Percentiles rank a stretch among this genome's conserved stretches.
These are phyloP conservation scores for Epichloe brachyelytri DNA, from an alignment of 2,329 filamentous ascomycete genomes.

Conservation along the genomic window DNA sequence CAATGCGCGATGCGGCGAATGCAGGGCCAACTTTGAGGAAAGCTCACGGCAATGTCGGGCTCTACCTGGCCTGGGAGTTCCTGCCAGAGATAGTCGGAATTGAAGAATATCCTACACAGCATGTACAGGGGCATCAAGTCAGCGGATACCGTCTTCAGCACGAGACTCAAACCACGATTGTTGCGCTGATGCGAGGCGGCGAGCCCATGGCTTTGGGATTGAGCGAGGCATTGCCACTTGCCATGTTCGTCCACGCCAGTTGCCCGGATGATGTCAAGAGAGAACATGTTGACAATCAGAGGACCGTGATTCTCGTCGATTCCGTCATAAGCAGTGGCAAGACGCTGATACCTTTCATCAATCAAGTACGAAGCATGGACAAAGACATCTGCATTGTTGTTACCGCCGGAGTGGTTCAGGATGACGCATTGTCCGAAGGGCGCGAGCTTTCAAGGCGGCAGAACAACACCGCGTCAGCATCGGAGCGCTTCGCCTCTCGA, in stretches of 20 bases:
- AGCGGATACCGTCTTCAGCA: slow-evolving; percentile 31
- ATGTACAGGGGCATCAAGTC: slow-evolving; percentile 36
- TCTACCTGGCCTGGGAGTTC: slow-evolving; percentile 39
- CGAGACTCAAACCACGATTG: slow-evolving; percentile 38
- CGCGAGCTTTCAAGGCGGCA: slow-evolving; percentile 10
- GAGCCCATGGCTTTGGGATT: slow-evolving; percentile 49
- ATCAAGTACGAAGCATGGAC: slow-evolving; percentile 29
- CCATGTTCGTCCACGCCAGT: slow-evolving; percentile 36
- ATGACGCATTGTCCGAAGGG: slow-evolving; percentile 11
- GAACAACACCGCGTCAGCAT: slow-evolving; percentile 20
- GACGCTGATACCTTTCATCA: slow-evolving; percentile 34
- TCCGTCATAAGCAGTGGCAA: slow-evolving; percentile 47
- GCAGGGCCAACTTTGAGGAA: slow-evolving; percentile 32
- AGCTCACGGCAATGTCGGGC: slow-evolving; percentile 35
- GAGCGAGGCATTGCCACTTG: slow-evolving; percentile 35
- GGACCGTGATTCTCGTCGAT: slow-evolving; percentile 41
- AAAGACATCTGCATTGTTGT: slow-evolving; percentile 34
- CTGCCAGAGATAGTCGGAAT: slow-evolving; percentile 34
- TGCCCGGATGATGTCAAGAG: slow-evolving; percentile 26
- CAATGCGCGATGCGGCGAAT: slow-evolving; percentile 36
- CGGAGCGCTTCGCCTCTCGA: slow-evolving; percentile 40
- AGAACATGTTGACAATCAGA: slow-evolving; percentile 25
- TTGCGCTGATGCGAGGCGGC: slow-evolving; percentile 50
- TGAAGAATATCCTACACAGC: slow-evolving; percentile 32
- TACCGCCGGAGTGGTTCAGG: slow-evolving; percentile 42